phyloP scores from a whole-genome alignment of 805 yeast species.

The Saturnispora serradocipensis region DNA sequence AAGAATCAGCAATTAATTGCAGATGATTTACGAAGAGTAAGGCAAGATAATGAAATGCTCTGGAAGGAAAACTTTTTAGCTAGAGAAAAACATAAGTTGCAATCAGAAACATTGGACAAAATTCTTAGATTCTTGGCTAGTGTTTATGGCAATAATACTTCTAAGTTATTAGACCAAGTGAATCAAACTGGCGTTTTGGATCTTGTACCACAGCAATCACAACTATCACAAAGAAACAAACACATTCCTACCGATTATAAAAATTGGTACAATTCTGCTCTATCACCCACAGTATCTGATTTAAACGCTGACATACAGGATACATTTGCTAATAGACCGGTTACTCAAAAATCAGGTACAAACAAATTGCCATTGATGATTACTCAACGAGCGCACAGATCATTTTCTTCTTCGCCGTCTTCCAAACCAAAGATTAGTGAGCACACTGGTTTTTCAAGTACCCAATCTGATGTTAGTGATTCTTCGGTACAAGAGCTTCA shows the following conservation, averaged over 20 bases:
- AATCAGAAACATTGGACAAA: conserved; percentile 80
- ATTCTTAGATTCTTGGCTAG: conserved; percentile 82
- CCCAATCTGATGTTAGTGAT: conserved; percentile 7
- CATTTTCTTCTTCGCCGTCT: conserved; percentile 6
- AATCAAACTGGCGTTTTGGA: conserved; percentile 7
- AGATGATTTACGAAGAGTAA: conserved; percentile 74
- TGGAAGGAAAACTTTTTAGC: conserved; percentile 86
- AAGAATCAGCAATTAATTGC: conserved; percentile 71
- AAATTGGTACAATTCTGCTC: neutral
- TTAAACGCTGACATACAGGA: neutral
- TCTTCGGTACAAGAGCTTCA: conserved; percentile 3
- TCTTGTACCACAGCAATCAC: conserved; percentile 1
- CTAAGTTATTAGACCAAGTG: conserved; percentile 24
- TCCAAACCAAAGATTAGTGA: neutral
- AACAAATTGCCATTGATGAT: conserved; percentile 20
- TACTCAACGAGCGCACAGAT: conserved; percentile 21
- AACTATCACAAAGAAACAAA: neutral
- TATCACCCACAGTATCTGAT: conserved; percentile 7
- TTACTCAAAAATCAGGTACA: neutral
- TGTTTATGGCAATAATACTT: conserved; percentile 60
- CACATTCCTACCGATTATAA: neutral
- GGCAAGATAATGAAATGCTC: conserved; percentile 78
- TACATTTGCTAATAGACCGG: neutral
- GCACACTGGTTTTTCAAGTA: neutral
- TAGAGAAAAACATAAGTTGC: conserved; percentile 77